Conservation (phyloP, 768 basidiomycete species). For the Phylloporus sp. region DNA sequence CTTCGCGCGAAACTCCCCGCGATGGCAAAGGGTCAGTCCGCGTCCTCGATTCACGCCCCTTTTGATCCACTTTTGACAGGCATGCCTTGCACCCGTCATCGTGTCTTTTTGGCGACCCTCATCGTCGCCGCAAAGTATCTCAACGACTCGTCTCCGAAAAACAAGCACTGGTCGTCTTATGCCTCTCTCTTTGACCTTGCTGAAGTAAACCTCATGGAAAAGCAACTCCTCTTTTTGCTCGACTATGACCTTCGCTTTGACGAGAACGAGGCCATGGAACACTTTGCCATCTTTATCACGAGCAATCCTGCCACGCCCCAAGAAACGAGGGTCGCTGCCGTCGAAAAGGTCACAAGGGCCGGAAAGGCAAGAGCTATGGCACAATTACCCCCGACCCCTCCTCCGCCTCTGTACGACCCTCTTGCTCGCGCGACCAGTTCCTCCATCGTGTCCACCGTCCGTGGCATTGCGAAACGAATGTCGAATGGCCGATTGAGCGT, state of each 20-base stretch:
- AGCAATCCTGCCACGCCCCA: conserved; percentile 26
- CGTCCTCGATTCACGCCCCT: not conserved
- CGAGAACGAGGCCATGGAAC: conserved; percentile 69
- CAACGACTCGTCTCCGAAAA: conserved; percentile 95
- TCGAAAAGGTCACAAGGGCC: conserved; percentile 51
- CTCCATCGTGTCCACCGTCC: conserved; percentile 49
- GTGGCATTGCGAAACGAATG: conserved; percentile 54
- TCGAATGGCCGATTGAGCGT: conserved; percentile 38
- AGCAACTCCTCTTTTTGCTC: conserved; percentile 86
- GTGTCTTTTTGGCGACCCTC: conserved; percentile 92
- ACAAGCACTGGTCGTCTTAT: conserved; percentile 86
- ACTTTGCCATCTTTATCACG: conserved; percentile 67
- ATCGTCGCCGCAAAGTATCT: conserved; percentile 97
- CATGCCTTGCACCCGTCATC: conserved; percentile 88
- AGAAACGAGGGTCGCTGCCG: conserved; percentile 47
- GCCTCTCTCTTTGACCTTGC: conserved; percentile 66
- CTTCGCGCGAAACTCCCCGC: conserved; percentile 73
- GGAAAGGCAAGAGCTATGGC: conserved; percentile 49
- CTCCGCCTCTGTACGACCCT: conserved; percentile 39
- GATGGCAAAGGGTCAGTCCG: conserved; percentile 72
- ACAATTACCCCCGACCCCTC: conserved; percentile 39
- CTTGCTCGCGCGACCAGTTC: conserved; percentile 27
- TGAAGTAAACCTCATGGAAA: conserved; percentile 96
- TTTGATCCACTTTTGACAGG: conserved; percentile 34
- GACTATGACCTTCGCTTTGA: conserved; percentile 90